phyloP scores from a whole-genome alignment of 192 early-diverging fungal genomes.

The Mortierella antarctica region DNA sequence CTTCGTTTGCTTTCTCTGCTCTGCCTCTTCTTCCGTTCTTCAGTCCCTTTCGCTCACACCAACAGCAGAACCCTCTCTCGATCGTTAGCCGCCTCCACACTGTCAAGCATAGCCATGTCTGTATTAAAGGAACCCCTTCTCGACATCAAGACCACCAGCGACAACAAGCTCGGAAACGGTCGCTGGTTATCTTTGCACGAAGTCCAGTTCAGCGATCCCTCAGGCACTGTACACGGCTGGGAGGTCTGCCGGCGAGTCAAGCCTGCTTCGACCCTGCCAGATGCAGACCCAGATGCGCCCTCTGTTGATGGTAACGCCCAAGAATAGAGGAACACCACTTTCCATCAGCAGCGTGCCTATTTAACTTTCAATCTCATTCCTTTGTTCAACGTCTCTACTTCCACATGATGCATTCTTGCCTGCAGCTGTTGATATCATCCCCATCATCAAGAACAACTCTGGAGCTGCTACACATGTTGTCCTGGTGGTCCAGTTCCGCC shows the following conservation, averaged over 20 bases:
- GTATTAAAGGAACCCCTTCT: slow-evolving; percentile 6
- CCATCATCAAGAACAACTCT: slow-evolving; percentile 31
- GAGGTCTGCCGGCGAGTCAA: slow-evolving; percentile 40
- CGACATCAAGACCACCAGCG: slow-evolving; percentile 11
- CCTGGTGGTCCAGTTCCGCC: slow-evolving; percentile 60
- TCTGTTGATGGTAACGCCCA: slow-evolving; percentile 43
- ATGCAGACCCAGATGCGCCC: neutral
- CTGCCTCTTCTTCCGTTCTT: neutral
- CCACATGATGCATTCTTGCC: neutral
- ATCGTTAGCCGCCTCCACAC: neutral
- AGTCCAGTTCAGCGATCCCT: slow-evolving; percentile 49
- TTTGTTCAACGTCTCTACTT: neutral
- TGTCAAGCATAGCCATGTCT: neutral
- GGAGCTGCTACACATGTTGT: slow-evolving; percentile 43
- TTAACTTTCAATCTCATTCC: too few species aligned
- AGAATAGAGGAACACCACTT: neutral
- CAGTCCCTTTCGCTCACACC: neutral
- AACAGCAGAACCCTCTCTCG: neutral
- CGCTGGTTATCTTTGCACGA: slow-evolving; percentile 55
- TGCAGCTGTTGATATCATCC: slow-evolving; percentile 60
- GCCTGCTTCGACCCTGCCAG: neutral
- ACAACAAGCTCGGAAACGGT: slow-evolving; percentile 34
- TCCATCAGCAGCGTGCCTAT: too few species aligned
- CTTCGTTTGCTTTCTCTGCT: neutral
- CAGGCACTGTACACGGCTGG: slow-evolving; percentile 39